A percentile compares a stretch with the other conserved stretches of the same genome.
phyloP scores from a whole-genome alignment of 1,284 basidiomycete species.

The Phenoliferia sp. region DNA sequence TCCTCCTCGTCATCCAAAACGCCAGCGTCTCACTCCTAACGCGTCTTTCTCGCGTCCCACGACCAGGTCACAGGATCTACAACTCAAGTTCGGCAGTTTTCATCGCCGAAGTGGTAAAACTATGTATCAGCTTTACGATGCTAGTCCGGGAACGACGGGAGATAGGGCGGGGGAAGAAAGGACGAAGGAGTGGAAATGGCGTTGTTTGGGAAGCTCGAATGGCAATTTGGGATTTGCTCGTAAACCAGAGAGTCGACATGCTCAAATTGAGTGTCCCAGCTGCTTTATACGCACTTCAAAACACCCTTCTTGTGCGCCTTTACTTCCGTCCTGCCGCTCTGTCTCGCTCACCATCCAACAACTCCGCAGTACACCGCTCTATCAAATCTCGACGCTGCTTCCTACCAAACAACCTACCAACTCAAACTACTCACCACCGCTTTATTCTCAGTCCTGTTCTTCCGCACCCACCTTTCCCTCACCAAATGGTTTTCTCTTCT shows the following conservation, averaged over 20 bases:
- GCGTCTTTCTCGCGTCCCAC: constrained; percentile 21
- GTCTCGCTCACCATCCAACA: neutral
- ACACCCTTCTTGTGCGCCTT: constrained; percentile 29
- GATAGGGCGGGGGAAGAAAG: constrained; percentile 3
- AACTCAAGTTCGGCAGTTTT: constrained; percentile 33
- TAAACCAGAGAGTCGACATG: constrained; percentile 19
- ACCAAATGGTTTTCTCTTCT: constrained; percentile 31
- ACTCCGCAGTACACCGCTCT: constrained; percentile 32
- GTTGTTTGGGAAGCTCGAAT: neutral
- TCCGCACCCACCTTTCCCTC: constrained; percentile 22
- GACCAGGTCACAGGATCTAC: constrained; percentile 21
- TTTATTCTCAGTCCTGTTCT: constrained; percentile 35
- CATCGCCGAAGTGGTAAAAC: constrained; percentile 32
- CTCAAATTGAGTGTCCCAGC: constrained; percentile 31
- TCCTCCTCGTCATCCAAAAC: constrained; percentile 34
- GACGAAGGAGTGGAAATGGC: neutral
- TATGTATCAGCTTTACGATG: constrained; percentile 18
- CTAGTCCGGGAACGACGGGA: constrained; percentile 12
- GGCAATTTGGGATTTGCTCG: constrained; percentile 12
- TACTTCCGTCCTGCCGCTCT: neutral
- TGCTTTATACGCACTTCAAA: constrained; percentile 34
- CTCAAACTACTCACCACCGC: constrained; percentile 38
- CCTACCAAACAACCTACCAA: constrained; percentile 37
- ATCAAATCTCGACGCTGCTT: constrained; percentile 30
- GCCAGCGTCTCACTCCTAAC: constrained; percentile 35